These are phyloP conservation scores for Blastomyces silverae DNA, from an alignment of 2,329 filamentous ascomycete species.

Conservation along the genomic window DNA sequence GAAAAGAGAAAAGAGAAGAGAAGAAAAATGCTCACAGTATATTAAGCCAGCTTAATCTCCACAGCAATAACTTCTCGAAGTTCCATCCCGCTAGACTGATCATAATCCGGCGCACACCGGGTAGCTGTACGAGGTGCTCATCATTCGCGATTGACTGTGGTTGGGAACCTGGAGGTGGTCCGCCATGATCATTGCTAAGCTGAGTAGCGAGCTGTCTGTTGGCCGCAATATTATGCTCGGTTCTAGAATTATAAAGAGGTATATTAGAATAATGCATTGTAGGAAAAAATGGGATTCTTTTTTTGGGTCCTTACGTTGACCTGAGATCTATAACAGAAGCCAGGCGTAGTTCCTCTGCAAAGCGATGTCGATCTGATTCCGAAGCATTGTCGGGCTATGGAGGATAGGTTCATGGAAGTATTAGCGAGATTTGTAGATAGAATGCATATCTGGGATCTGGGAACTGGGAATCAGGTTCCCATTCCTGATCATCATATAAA, in stretches of 20 bases:
- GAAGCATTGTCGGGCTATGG: constrained; percentile 61
- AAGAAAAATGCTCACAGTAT: constrained; percentile 51
- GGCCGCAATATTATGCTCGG: constrained; percentile 64
- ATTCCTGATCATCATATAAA: not conserved
- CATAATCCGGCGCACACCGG: constrained; percentile 56
- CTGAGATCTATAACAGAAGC: constrained; percentile 71
- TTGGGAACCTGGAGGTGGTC: constrained; percentile 22
- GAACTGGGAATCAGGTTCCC: not conserved
- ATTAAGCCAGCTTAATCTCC: constrained; percentile 60
- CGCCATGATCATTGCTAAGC: constrained; percentile 11
- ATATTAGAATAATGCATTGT: not conserved
- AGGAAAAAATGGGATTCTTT: not conserved
- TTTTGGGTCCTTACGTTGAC: constrained; percentile 59
- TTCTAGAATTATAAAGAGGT: constrained; percentile 42
- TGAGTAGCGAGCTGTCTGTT: constrained; percentile 51
- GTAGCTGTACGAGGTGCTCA: constrained; percentile 55
- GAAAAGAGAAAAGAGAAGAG: too few relatives aligned
- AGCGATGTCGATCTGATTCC: constrained; percentile 52
- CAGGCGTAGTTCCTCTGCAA: constrained; percentile 57
- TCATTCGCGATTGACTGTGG: constrained; percentile 45
- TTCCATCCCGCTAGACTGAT: constrained; percentile 67
- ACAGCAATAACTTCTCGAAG: constrained; percentile 62
- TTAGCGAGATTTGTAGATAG: not conserved
- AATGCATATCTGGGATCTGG: not conserved
- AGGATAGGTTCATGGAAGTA: not conserved